Evolutionary conservation across 2,329 filamentous ascomycete species (phyloP).

Genomic region (Stachybotrys chartarum): DNA sequence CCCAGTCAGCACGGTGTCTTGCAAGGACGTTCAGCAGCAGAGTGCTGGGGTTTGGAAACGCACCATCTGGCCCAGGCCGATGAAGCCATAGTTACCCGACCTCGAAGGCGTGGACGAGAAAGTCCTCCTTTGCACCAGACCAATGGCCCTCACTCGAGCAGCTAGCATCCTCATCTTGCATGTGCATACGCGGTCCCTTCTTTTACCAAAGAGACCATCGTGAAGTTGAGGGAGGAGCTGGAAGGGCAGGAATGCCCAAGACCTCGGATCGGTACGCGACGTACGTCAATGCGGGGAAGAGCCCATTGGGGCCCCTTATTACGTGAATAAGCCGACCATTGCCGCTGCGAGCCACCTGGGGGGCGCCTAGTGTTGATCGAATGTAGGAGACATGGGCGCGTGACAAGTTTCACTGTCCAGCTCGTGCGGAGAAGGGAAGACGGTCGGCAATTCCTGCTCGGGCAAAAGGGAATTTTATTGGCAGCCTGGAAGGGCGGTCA

Average conservation of each 20-base stretch:
- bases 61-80: slow-evolving; percentile 57
- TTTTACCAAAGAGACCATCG: not conserved
- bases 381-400: slow-evolving; percentile 5
- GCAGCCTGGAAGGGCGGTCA: not conserved
- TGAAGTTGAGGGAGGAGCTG: not conserved
- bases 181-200: not conserved
- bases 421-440: not conserved
- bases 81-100: slow-evolving; percentile 49
- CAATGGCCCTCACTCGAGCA: not conserved
- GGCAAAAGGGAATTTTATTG: not conserved
- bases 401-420: not conserved
- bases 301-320: slow-evolving; percentile 13
- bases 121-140: slow-evolving; percentile 31
- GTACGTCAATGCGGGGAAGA: not conserved
- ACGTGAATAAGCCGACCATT: slow-evolving; percentile 26
- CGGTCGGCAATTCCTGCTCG: not conserved
- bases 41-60: slow-evolving; percentile 8
- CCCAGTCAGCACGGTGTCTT: not conserved
- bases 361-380: slow-evolving; percentile 1
- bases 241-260: slow-evolving; percentile 1
- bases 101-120: slow-evolving; percentile 42
- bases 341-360: slow-evolving; percentile 22
- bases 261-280: not conserved
- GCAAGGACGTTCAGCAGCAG: not conserved
- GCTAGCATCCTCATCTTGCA: not conserved